A percentile compares a stretch with the other conserved stretches of the same genome.
Conservation (phyloP, 73 alveolate species). For the Paraurostyla sp. region DNA sequence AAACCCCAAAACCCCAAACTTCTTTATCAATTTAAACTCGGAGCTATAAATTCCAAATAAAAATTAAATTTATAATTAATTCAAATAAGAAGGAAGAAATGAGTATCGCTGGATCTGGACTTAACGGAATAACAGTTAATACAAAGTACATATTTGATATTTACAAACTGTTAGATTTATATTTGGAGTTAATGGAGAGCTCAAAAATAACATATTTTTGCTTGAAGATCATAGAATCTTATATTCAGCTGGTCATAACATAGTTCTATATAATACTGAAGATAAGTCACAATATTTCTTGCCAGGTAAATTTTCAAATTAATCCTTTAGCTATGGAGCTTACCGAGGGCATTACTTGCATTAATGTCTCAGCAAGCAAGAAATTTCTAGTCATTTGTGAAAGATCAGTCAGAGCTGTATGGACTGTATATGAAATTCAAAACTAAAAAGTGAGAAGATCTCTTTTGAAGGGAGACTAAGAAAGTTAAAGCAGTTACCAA, state of each 20-base stretch:
- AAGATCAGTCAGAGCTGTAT: constrained; percentile 74
- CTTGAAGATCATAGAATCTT: constrained; percentile 87
- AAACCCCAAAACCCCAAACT: constrained; percentile 27
- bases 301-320: constrained; percentile 61
- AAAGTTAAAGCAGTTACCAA: constrained; percentile 15
- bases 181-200: constrained; percentile 89
- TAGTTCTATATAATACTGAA: constrained; percentile 87
- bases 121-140: constrained; percentile 37
- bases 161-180: constrained; percentile 52
- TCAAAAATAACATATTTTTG: constrained; percentile 77
- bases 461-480: constrained; percentile 64
- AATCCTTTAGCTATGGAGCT: constrained; percentile 49
- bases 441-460: constrained; percentile 72
- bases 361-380: constrained; percentile 46
- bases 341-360: constrained; percentile 61
- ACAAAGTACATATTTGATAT: not conserved
- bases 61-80: constrained; percentile 6
- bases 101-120: constrained; percentile 42
- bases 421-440: constrained; percentile 75
- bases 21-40: not conserved
- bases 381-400: constrained; percentile 66
- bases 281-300: constrained; percentile 80
- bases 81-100: constrained; percentile 34
- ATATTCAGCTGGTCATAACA: constrained; percentile 97
- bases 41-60: not conserved